These are phyloP conservation scores for Monilinia polystroma DNA, from an alignment of 2,329 filamentous ascomycete species.

Conservation along the genomic window DNA sequence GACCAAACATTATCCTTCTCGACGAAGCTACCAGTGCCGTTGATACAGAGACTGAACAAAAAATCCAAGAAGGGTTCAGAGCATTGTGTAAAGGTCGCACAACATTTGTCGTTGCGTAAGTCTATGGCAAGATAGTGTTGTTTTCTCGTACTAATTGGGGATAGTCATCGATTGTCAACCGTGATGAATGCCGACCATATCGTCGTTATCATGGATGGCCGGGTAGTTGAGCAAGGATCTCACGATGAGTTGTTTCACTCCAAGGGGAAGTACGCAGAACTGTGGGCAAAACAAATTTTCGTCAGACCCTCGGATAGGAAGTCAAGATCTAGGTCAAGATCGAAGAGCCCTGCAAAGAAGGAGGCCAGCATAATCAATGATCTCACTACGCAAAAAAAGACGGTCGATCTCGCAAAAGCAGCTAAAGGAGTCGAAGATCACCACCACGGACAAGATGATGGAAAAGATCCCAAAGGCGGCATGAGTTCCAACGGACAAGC, in stretches of 20 bases:
- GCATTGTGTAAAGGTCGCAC: conserved; percentile 52
- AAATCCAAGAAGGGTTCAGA: conserved; percentile 67
- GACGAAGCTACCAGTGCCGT: conserved; percentile 94
- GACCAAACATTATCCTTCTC: conserved; percentile 86
- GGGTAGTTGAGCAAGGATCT: conserved; percentile 51
- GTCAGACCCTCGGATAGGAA: conserved; percentile 33
- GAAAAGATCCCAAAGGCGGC: not conserved
- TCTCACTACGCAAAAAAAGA: conserved; percentile 30
- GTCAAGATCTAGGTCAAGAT: conserved; percentile 31
- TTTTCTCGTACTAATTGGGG: conserved; percentile 24
- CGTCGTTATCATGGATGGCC: conserved; percentile 52
- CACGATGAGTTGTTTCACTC: conserved; percentile 49
- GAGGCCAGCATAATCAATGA: conserved; percentile 38
- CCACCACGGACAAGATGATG: conserved; percentile 24
- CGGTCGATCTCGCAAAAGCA: conserved; percentile 28
- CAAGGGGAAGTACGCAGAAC: conserved; percentile 51
- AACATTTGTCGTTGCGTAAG: conserved; percentile 44
- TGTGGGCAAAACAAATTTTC: conserved; percentile 52
- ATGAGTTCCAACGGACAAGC: conserved; percentile 1
- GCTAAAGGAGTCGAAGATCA: conserved; percentile 24
- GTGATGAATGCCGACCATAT: conserved; percentile 55
- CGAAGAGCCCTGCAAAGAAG: conserved; percentile 34
- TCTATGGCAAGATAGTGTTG: conserved; percentile 7
- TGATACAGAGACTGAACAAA: conserved; percentile 90
- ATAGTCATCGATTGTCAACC: conserved; percentile 51